Base-by-base conservation (phyloP, 805 yeast genomes). In the Lipomyces orientalis region DNA sequence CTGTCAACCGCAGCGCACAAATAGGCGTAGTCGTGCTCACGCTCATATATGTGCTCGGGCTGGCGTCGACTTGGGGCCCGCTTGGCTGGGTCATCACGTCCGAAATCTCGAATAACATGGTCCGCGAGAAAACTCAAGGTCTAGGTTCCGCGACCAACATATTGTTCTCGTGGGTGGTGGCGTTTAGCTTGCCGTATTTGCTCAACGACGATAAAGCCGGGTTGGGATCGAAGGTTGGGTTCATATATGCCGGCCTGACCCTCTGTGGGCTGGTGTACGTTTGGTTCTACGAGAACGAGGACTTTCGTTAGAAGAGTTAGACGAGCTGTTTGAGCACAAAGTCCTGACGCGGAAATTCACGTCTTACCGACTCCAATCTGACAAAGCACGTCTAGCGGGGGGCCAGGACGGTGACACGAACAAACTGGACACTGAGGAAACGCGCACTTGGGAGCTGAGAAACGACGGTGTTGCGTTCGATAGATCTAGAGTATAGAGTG, bases 261-360 rank as follows among this genome's bases (percentile, higher is more conserved):
- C 12, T 58, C 19, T 19, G 22, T 8, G n/a, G 54, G 14, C 16
- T 39, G 1, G 29, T 58, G 29, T 58, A 49, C 90, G 94, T 88
- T 88, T 89, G 84, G 77, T 73, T 71, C 55, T 59, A 66, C 69
- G 75, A 73, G 54, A 91, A 0, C 88, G 86, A 73, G 96, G 96
- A 0, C 80, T 91, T 64, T 85, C 88, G 74, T 82, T 91, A 75
- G 97, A 91, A 79, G 93, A 91, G 72, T 88, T 91, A 61, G 93
- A 91, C 75, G 88, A 86, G 60, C 90, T 91, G 81, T 91, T 64
- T 39, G 70, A 62, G 19, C 64, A 58, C 19, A 35, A 39, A 22
- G n/a, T 49, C 9, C 25, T 25, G 54, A 49, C 54, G 29, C 54
- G 54, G 14, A 49, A 22, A 19, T 49, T 49, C 19, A n/a, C 3